Percentiles rank a stretch among this genome's conserved stretches.
Conservation (phyloP, 2,329 filamentous ascomycete genomes). For the Incumbomyces delicatus region DNA sequence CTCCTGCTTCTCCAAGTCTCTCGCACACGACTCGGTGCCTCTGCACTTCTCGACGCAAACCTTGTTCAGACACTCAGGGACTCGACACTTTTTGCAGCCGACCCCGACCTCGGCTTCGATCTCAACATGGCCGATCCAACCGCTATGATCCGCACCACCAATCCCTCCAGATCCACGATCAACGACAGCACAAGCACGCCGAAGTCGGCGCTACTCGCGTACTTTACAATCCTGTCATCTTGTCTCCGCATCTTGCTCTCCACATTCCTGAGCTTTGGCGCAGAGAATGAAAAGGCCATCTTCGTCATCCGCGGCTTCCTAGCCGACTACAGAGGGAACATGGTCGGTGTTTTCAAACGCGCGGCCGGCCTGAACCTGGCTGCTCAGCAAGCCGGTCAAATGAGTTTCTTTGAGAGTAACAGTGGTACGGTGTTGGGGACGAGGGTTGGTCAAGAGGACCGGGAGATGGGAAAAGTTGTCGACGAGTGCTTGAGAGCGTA, state of each 20-base stretch:
- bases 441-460: neutral
- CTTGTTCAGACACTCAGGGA: slow-evolving; percentile 72
- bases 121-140: slow-evolving; percentile 9
- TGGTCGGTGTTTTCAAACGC: slow-evolving; percentile 83
- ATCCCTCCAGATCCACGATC: neutral
- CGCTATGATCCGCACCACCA: neutral
- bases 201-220: slow-evolving; percentile 61
- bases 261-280: slow-evolving; percentile 68
- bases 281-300: slow-evolving; percentile 64
- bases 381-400: slow-evolving; percentile 15
- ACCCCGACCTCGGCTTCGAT: slow-evolving; percentile 78
- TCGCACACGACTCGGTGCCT: slow-evolving; percentile 74
- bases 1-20: slow-evolving; percentile 74
- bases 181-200: slow-evolving; percentile 48
- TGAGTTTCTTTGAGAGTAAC: neutral
- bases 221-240: slow-evolving; percentile 73
- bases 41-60: slow-evolving; percentile 77
- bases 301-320: slow-evolving; percentile 72
- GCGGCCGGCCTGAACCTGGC: slow-evolving; percentile 64
- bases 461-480: slow-evolving; percentile 9
- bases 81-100: slow-evolving; percentile 76
- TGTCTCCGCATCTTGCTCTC: slow-evolving; percentile 74
- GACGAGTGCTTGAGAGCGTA: slow-evolving; percentile 17
- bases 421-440: neutral
- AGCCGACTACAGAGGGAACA: slow-evolving; percentile 68